phyloP scores from a whole-genome alignment of 2,329 filamentous ascomycete genomes.

The Stemphylium beticola region DNA sequence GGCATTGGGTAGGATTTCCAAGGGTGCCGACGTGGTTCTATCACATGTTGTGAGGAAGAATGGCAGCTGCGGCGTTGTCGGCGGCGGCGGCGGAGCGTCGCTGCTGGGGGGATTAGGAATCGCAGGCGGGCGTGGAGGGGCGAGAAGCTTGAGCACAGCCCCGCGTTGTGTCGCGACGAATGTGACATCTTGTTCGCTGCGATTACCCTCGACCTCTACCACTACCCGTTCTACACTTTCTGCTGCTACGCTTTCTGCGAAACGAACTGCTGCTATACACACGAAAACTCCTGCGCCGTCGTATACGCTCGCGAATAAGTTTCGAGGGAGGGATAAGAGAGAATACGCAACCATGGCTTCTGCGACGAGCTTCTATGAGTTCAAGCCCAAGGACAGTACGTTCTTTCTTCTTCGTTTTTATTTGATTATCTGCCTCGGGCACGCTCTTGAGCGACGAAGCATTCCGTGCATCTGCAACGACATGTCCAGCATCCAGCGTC shows the following conservation, averaged over 20 bases:
- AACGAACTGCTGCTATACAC: background rate
- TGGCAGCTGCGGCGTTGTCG: background rate
- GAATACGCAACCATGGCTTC: constrained; percentile 64
- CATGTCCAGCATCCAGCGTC: background rate
- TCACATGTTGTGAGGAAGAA: background rate
- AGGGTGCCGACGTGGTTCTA: background rate
- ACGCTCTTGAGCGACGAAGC: background rate
- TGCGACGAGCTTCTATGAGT: constrained; percentile 78
- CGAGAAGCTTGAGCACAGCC: constrained; percentile 1
- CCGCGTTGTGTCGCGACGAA: background rate
- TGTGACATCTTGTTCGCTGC: background rate
- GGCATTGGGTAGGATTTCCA: background rate
- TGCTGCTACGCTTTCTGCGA: background rate
- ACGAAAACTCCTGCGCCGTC: background rate
- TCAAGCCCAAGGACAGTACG: constrained; percentile 82
- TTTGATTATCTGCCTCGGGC: background rate
- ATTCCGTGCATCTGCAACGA: background rate
- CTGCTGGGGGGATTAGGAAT: background rate
- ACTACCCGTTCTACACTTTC: background rate
- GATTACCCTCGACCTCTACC: background rate
- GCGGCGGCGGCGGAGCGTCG: no score
- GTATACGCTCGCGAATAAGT: background rate
- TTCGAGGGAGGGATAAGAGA: background rate
- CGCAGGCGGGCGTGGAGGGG: background rate
- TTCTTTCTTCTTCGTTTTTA: constrained; percentile 24